Conservation (phyloP, 2,329 filamentous ascomycete species). For the Ceratocystis lukuohia region DNA sequence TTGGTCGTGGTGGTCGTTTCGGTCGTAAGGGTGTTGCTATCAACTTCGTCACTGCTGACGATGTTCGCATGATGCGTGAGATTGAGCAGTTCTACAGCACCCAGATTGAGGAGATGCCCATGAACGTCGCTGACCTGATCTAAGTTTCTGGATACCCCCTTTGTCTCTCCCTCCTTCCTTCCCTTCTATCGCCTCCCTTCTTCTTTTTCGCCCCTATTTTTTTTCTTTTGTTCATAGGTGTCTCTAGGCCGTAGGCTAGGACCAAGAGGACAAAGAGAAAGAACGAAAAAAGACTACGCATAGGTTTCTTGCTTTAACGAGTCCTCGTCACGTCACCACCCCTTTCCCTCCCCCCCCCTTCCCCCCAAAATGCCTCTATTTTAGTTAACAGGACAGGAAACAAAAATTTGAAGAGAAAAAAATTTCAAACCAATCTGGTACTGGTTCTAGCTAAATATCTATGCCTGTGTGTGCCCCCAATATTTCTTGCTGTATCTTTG, state of each 20-base stretch:
- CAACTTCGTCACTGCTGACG: conserved; percentile 99
- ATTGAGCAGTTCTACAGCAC: conserved; percentile 99
- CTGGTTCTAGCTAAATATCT: not conserved
- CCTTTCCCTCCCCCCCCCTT: not conserved
- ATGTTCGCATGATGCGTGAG: conserved; percentile 99
- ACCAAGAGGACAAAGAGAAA: not conserved
- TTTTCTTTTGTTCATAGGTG: conserved; percentile 8
- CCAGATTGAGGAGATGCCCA: conserved; percentile 99
- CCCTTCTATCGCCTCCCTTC: not conserved
- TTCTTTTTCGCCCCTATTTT: conserved; percentile 10
- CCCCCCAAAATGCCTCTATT: conserved; percentile 7
- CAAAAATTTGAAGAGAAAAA: conserved; percentile 19
- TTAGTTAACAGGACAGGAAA: conserved; percentile 17
- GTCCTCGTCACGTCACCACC: not conserved
- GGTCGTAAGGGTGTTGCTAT: conserved; percentile 99
- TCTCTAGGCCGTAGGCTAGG: not conserved
- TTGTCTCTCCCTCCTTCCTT: not conserved
- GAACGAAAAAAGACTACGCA: conserved; percentile 1
- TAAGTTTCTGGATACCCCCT: conserved; percentile 31
- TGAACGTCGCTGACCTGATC: conserved; percentile 72
- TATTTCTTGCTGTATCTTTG: not conserved
- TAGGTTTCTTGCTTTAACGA: conserved; percentile 7
- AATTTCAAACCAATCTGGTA: conserved; percentile 17
- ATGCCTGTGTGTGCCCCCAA: not conserved
- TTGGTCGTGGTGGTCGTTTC: conserved; percentile 98